Evolutionary conservation across 371 early-diverging fungal genomes (phyloP).

Genomic region (Mortierella sp.): DNA sequence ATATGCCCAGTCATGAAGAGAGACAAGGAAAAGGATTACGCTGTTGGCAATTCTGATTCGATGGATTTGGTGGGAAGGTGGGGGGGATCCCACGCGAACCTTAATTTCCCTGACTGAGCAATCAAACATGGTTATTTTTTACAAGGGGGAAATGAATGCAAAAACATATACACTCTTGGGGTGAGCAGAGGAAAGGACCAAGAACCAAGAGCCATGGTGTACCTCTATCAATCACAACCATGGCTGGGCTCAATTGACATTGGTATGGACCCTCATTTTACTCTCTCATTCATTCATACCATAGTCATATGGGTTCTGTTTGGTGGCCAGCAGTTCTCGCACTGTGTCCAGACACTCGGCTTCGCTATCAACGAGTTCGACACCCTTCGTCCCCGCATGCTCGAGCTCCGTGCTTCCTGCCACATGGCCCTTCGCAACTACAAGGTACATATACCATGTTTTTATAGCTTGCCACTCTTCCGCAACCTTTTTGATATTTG

Average conservation of each 20-base stretch:
- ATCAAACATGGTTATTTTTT: neutral
- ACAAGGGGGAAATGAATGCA: neutral
- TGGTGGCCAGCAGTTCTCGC: conserved; percentile 69
- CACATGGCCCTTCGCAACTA: conserved; percentile 63
- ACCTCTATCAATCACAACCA: neutral
- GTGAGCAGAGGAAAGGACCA: neutral
- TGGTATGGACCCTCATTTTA: neutral
- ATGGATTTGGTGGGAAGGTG: conserved; percentile 1
- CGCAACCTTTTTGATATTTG: no score
- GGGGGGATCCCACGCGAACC: neutral
- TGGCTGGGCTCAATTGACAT: neutral
- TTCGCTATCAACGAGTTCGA: conserved; percentile 69
- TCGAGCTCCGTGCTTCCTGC: conserved; percentile 70
- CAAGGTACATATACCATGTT: conserved; percentile 35
- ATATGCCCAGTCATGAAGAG: no score
- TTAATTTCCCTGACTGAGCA: conserved; percentile 11
- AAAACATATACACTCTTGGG: neutral
- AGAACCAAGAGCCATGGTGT: neutral
- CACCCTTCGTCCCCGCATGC: conserved; percentile 66
- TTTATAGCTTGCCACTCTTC: no score
- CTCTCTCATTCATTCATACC: neutral
- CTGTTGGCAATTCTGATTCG: conserved; percentile 35
- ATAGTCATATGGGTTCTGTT: conserved; percentile 67
- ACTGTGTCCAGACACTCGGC: conserved; percentile 69
- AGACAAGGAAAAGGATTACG: neutral